phyloP scores from a whole-genome alignment of 352 stramenopile species.

The Lagenidium giganteum region DNA sequence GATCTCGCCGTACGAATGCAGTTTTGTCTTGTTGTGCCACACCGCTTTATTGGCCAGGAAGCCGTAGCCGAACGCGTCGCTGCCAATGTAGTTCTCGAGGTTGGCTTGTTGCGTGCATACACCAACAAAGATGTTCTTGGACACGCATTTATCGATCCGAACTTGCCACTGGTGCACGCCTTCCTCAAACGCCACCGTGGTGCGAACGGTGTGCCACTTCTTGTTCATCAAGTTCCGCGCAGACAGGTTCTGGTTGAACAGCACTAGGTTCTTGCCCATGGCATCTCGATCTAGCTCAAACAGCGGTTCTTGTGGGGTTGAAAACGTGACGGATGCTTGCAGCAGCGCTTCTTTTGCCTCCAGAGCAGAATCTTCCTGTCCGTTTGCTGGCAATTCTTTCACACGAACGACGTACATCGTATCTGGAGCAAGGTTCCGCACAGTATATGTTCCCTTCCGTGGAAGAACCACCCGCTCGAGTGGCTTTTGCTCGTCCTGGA shows the following conservation, averaged over 20 bases:
- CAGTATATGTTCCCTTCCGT: slow-evolving; percentile 29
- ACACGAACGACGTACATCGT: slow-evolving; percentile 37
- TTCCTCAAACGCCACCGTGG: slow-evolving; percentile 45
- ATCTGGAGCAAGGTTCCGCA: slow-evolving; percentile 37
- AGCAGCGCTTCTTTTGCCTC: background rate
- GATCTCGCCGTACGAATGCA: slow-evolving; percentile 83
- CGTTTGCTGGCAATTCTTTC: background rate
- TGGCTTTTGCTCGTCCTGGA: too few species aligned
- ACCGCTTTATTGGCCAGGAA: slow-evolving; percentile 87
- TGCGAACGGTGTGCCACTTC: slow-evolving; percentile 81
- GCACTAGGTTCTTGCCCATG: slow-evolving; percentile 64
- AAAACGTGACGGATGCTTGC: too few species aligned
- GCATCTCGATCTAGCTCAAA: slow-evolving; percentile 55
- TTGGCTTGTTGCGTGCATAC: slow-evolving; percentile 52
- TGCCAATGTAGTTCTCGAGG: slow-evolving; percentile 86
- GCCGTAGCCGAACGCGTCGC: slow-evolving; percentile 73
- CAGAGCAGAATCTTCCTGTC: too few species aligned
- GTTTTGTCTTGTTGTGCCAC: slow-evolving; percentile 87
- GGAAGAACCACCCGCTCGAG: too few species aligned
- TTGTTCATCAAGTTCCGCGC: slow-evolving; percentile 79
- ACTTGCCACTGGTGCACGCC: slow-evolving; percentile 83
- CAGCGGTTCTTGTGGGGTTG: slow-evolving; percentile 40
- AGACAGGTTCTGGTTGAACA: slow-evolving; percentile 64
- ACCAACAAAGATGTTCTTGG: slow-evolving; percentile 89
- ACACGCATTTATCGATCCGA: slow-evolving; percentile 75